Evolutionary conservation across 495 filamentous ascomycete species (phyloP).

Genomic region (Hyaloscypha hepaticicola): DNA sequence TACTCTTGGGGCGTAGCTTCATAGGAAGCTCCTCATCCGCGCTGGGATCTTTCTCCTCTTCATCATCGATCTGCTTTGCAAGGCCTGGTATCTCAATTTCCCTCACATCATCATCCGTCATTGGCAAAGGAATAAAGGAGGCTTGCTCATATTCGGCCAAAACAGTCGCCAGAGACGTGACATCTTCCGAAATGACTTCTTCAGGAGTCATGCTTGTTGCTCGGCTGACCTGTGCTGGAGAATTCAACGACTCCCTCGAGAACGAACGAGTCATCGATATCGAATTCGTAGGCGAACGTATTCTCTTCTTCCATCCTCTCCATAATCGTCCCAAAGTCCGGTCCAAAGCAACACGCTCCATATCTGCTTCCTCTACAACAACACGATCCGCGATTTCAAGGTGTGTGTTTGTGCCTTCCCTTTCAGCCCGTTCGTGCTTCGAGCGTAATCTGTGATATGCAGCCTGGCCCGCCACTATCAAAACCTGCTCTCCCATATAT

Average conservation of each 20-base stretch:
- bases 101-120: constrained; percentile 64
- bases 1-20: constrained; percentile 58
- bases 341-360: constrained; percentile 90
- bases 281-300: constrained; percentile 47
- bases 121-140: constrained; percentile 60
- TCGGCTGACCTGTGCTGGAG: constrained; percentile 39
- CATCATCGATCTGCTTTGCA: constrained; percentile 56
- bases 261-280: constrained; percentile 30
- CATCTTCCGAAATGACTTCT: constrained; percentile 11
- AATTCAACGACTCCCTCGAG: constrained; percentile 44
- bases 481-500: constrained; percentile 86
- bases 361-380: constrained; percentile 84
- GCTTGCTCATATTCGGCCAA: constrained; percentile 41
- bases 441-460: constrained; percentile 67
- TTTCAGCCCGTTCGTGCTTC: constrained; percentile 50
- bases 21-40: constrained; percentile 33
- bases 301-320: constrained; percentile 91
- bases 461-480: constrained; percentile 85
- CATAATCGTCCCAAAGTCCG: constrained; percentile 84
- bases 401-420: constrained; percentile 42
- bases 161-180: constrained; percentile 30
- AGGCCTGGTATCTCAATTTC: constrained; percentile 74
- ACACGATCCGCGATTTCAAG: constrained; percentile 56
- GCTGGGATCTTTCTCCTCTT: constrained; percentile 43
- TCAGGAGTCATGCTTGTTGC: constrained; percentile 42